These are phyloP conservation scores for Magnusiomyces paraingens DNA, from an alignment of 1,139 yeast genomes.

Conservation along the genomic window DNA sequence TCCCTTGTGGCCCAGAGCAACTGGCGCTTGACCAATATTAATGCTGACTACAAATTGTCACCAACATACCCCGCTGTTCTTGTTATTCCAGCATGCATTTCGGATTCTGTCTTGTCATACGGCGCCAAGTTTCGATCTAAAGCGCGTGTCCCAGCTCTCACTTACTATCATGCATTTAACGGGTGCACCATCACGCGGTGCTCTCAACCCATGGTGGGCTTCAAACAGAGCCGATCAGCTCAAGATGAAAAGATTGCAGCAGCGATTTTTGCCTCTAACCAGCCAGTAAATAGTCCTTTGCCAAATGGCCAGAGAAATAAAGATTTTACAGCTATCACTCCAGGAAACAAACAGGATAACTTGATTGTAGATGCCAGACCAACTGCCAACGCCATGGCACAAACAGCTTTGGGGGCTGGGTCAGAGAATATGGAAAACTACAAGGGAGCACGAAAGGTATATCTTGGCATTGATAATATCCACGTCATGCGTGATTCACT, in stretches of 20 bases:
- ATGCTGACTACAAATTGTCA: constrained; percentile 58
- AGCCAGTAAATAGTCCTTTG: constrained; percentile 28
- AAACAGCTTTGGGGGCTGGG: constrained; percentile 95
- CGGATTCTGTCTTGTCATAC: constrained; percentile 76
- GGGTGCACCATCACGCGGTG: constrained; percentile 79
- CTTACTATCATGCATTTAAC: constrained; percentile 66
- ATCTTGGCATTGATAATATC: constrained; percentile 87
- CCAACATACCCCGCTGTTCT: constrained; percentile 66
- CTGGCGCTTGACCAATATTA: constrained; percentile 71
- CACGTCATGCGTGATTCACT: constrained; percentile 91
- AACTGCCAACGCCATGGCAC: constrained; percentile 91
- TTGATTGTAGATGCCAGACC: constrained; percentile 89
- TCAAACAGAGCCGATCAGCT: constrained; percentile 78
- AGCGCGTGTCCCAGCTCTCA: constrained; percentile 72
- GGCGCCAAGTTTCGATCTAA: constrained; percentile 85
- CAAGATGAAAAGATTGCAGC: constrained; percentile 82
- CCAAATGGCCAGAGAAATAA: constrained; percentile 5
- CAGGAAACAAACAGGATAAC: constrained; percentile 40
- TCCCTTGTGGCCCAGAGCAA: constrained; percentile 17
- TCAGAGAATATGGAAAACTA: constrained; percentile 89
- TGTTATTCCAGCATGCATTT: constrained; percentile 65
- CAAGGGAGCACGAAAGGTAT: constrained; percentile 57
- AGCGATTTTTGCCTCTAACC: constrained; percentile 57
- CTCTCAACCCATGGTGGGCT: constrained; percentile 88
- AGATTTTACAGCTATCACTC: background rate